phyloP scores from a whole-genome alignment of 140 eudicot genomes.

The Cichorium intybus region DNA sequence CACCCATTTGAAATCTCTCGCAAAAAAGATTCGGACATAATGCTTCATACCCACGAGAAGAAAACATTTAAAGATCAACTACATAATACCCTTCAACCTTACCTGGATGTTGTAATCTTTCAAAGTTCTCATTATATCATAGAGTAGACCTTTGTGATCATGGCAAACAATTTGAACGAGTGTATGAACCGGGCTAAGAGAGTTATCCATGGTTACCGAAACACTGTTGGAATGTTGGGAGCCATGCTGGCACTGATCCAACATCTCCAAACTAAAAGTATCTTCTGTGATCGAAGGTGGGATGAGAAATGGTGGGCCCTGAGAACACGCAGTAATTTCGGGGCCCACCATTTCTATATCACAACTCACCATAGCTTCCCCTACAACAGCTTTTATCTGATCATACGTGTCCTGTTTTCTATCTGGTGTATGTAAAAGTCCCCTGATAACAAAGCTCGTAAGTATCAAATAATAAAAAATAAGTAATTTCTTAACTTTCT shows the following conservation, averaged over 20 bases:
- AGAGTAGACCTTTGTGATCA: slow-evolving; percentile 84
- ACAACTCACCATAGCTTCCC: slow-evolving; percentile 65
- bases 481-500: neutral
- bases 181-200: slow-evolving; percentile 87
- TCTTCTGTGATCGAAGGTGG: slow-evolving; percentile 64
- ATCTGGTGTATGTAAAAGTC: slow-evolving; percentile 60
- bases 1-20: too few relatives aligned
- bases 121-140: slow-evolving; percentile 82
- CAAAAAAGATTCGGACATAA: too few relatives aligned
- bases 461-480: neutral
- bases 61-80: too few relatives aligned
- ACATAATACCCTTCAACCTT: too few relatives aligned
- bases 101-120: slow-evolving; percentile 86
- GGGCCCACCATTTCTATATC: slow-evolving; percentile 73
- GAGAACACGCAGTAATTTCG: slow-evolving; percentile 68
- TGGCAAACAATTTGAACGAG: slow-evolving; percentile 79
- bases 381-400: slow-evolving; percentile 53
- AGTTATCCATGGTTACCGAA: slow-evolving; percentile 72
- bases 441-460: slow-evolving; percentile 45
- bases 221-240: slow-evolving; percentile 35
- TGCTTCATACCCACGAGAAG: too few relatives aligned
- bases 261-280: slow-evolving; percentile 45
- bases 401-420: slow-evolving; percentile 60
- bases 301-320: slow-evolving; percentile 64
- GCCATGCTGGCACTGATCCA: slow-evolving; percentile 35